Conservation (phyloP, 2,329 filamentous ascomycete genomes). For the Penicillium sp. region DNA sequence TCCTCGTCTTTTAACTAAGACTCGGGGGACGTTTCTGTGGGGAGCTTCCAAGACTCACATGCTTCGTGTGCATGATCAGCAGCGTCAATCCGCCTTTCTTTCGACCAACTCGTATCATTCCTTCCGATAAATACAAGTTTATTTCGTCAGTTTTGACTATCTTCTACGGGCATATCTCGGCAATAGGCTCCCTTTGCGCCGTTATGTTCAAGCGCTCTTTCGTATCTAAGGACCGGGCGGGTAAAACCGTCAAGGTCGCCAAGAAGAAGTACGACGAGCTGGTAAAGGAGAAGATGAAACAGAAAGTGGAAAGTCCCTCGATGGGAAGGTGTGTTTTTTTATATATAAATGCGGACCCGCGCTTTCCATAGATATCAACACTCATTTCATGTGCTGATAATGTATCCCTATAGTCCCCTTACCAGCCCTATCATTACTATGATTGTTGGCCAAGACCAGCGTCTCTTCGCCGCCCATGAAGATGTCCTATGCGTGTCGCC, state of each 20-base stretch:
- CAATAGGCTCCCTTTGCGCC: conserved; percentile 34
- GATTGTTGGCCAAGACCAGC: conserved; percentile 77
- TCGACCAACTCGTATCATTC: conserved; percentile 41
- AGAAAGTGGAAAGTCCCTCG: conserved; percentile 67
- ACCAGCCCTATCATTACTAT: conserved; percentile 80
- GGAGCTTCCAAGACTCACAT: conserved; percentile 53
- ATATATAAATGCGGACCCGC: neutral
- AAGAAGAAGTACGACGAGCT: conserved; percentile 77
- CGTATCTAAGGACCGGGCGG: conserved; percentile 77
- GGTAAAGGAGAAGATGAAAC: conserved; percentile 82
- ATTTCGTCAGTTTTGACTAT: conserved; percentile 45
- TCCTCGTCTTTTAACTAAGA: conserved; percentile 34
- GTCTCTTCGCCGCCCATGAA: conserved; percentile 93
- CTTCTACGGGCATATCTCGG: conserved; percentile 44
- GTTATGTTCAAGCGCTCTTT: conserved; percentile 94
- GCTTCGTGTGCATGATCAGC: conserved; percentile 55
- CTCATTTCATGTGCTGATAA: conserved; percentile 6
- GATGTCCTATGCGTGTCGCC: conserved; percentile 84
- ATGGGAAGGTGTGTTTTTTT: conserved; percentile 48
- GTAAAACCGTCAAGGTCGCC: conserved; percentile 77
- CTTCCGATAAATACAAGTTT: conserved; percentile 40
- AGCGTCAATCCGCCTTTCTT: conserved; percentile 43
- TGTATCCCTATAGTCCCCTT: conserved; percentile 44
- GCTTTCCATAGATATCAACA: neutral
- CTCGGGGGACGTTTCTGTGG: conserved; percentile 35